Percentiles rank a stretch among this genome's conserved stretches.
Conservation (phyloP, 2,329 filamentous ascomycete genomes). For the Leptographium radiaticola region DNA sequence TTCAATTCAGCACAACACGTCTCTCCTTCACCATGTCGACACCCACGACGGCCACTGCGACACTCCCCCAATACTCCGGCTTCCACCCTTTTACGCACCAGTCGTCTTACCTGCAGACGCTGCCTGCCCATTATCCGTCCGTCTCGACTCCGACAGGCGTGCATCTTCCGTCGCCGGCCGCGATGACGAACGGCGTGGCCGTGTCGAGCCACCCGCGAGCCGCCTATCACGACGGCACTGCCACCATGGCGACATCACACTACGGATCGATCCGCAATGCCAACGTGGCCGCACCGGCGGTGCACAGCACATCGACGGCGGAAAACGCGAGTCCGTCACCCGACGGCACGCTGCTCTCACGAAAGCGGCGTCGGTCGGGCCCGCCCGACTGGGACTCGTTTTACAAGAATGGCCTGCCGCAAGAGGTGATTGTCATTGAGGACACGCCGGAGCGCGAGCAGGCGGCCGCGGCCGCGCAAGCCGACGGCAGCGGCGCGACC, state of each 20-base stretch:
- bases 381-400: constrained; percentile 69
- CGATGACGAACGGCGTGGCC: constrained; percentile 5
- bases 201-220: constrained; percentile 1
- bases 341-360: constrained; percentile 18
- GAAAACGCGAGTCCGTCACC: constrained; percentile 17
- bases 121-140: constrained; percentile 18
- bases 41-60: constrained; percentile 63
- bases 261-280: constrained; percentile 13
- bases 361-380: constrained; percentile 45
- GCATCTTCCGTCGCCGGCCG: constrained; percentile 1
- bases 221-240: not conserved
- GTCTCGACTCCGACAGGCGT: constrained; percentile 3
- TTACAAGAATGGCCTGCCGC: constrained; percentile 70
- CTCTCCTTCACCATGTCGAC: constrained; percentile 52
- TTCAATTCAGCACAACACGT: not conserved
- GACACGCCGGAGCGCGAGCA: constrained; percentile 49
- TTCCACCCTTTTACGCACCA: constrained; percentile 48
- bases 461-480: constrained; percentile 5
- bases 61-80: constrained; percentile 53
- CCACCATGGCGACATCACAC: constrained; percentile 14
- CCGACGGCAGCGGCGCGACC: constrained; percentile 6
- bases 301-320: not conserved
- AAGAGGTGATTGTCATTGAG: constrained; percentile 76
- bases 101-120: constrained; percentile 21
- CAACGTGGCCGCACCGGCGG: not conserved